These are phyloP conservation scores for Botrytis squamosa DNA, from an alignment of 2,329 filamentous ascomycete genomes.

Conservation along the genomic window DNA sequence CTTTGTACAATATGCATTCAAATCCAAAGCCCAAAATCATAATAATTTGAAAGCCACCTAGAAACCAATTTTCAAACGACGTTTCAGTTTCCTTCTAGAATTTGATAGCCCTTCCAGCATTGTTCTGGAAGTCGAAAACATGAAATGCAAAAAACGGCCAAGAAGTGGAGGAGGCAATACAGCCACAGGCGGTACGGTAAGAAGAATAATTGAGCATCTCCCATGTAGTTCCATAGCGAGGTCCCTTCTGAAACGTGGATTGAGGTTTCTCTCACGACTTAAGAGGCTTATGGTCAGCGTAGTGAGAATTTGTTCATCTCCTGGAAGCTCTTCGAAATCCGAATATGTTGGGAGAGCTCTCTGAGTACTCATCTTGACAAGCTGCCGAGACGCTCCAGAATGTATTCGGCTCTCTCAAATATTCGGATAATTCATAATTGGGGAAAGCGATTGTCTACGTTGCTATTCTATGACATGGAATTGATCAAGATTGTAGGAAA, in stretches of 20 bases:
- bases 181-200: neutral
- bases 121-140: neutral
- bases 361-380: neutral
- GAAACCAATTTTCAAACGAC: neutral
- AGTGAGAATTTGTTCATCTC: accelerated
- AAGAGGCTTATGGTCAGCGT: neutral
- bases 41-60: neutral
- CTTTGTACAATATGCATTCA: neutral
- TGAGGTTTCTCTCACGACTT: neutral
- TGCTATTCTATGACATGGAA: neutral
- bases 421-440: neutral
- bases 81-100: neutral
- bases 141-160: neutral
- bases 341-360: neutral
- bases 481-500: neutral
- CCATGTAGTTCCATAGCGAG: neutral
- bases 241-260: neutral
- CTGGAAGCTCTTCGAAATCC: accelerated
- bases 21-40: neutral
- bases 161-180: neutral
- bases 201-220: neutral
- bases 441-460: neutral
- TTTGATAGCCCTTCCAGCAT: neutral
- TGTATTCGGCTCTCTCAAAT: neutral
- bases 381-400: too few relatives aligned